These are phyloP conservation scores for Gossypium bickii DNA, from an alignment of 345 rosid species.

Conservation along the genomic window DNA sequence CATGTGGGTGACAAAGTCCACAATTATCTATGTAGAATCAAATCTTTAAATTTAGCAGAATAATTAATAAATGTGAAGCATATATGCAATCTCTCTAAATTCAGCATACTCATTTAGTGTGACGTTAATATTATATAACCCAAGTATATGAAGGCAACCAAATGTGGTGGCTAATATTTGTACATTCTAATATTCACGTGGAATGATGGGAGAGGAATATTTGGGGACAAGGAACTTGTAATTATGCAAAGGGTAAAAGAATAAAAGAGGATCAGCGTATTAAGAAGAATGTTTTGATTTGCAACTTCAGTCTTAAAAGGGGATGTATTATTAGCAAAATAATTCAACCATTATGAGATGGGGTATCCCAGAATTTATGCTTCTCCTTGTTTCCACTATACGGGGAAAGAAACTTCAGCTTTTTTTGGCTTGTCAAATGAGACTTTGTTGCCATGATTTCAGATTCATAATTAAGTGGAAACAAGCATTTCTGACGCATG, in stretches of 20 bases:
- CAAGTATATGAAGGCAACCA: neutral
- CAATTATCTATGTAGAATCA: neutral
- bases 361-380: too few relatives aligned
- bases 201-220: neutral
- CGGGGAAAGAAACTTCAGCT: slow-evolving; percentile 1
- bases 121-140: too few relatives aligned
- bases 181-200: neutral
- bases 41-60: neutral
- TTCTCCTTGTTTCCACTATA: slow-evolving; percentile 21
- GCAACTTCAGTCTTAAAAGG: slow-evolving; percentile 29
- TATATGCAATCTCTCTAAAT: neutral
- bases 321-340: slow-evolving; percentile 26
- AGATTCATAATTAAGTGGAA: slow-evolving; percentile 33
- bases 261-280: slow-evolving; percentile 1
- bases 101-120: neutral
- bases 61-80: neutral
- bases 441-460: neutral
- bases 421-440: neutral
- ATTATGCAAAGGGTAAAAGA: neutral
- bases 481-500: slow-evolving; percentile 18
- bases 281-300: slow-evolving; percentile 24
- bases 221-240: neutral
- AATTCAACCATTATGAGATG: slow-evolving; percentile 9
- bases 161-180: neutral
- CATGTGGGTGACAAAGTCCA: neutral